Percentiles rank a stretch among this genome's conserved stretches.
phyloP scores from a whole-genome alignment of 129 eudicot species.

The Saussurea involucrata region DNA sequence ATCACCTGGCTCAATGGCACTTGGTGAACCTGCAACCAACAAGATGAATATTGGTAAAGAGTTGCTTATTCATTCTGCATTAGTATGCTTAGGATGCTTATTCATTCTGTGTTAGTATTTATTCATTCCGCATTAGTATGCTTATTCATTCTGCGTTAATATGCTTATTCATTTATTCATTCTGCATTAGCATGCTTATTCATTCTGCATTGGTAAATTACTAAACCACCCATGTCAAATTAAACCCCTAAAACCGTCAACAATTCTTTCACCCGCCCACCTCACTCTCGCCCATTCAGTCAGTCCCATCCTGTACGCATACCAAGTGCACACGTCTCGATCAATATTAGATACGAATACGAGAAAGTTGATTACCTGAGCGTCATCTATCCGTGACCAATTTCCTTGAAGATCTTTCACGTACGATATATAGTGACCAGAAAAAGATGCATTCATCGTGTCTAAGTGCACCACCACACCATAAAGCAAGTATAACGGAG shows the following conservation, averaged over 20 bases:
- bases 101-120: too few relatives aligned
- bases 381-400: slow-evolving; percentile 83
- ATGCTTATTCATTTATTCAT: too few relatives aligned
- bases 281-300: not conserved
- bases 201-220: not conserved
- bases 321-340: not conserved
- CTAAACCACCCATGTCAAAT: not conserved
- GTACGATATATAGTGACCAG: slow-evolving; percentile 88
- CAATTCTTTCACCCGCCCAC: not conserved
- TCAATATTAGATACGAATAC: not conserved
- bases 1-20: slow-evolving; percentile 74
- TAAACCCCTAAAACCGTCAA: not conserved
- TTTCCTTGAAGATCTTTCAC: slow-evolving; percentile 86
- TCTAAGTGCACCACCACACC: slow-evolving; percentile 91
- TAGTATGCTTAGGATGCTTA: too few relatives aligned
- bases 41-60: not conserved
- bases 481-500: slow-evolving; percentile 92
- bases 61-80: not conserved
- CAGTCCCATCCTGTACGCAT: not conserved
- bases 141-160: too few relatives aligned
- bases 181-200: not conserved
- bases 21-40: slow-evolving; percentile 59
- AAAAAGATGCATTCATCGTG: slow-evolving; percentile 85
- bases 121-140: too few relatives aligned
- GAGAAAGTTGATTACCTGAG: slow-evolving; percentile 50